A percentile compares a stretch with the other conserved stretches of the same genome.
Conservation (phyloP, 2,329 filamentous ascomycete genomes). For the Penicillium sp. region DNA sequence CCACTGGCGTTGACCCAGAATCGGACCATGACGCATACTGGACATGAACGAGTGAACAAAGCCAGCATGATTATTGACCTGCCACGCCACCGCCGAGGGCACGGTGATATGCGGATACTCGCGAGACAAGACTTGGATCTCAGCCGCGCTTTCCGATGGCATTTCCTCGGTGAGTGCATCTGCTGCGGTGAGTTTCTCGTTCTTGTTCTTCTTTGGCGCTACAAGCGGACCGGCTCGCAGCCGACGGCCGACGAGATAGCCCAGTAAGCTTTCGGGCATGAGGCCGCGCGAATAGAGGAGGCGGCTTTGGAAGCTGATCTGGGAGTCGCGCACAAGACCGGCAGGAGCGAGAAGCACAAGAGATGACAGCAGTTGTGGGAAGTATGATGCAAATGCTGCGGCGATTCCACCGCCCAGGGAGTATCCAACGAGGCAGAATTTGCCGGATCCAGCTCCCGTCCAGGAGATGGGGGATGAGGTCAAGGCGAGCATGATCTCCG, state of each 20-base stretch:
- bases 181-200: conserved; percentile 41
- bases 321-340: conserved; percentile 69
- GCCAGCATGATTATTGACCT: conserved; percentile 65
- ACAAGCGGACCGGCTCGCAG: conserved; percentile 49
- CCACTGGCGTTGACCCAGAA: conserved; percentile 60
- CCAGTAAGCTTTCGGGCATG: conserved; percentile 61
- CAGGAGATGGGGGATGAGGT: conserved; percentile 70
- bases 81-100: conserved; percentile 68
- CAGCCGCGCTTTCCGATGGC: conserved; percentile 33
- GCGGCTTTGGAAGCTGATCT: conserved; percentile 63
- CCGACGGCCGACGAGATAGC: conserved; percentile 54
- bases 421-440: conserved; percentile 75
- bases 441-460: conserved; percentile 54
- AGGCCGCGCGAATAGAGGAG: conserved; percentile 64
- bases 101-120: conserved; percentile 58
- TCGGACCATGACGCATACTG: conserved; percentile 69
- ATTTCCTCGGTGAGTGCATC: conserved; percentile 48
- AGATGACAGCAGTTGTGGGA: conserved; percentile 66
- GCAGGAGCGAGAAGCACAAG: conserved; percentile 78
- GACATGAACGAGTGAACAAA: conserved; percentile 72
- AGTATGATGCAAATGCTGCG: conserved; percentile 69
- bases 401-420: conserved; percentile 76
- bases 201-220: conserved; percentile 27
- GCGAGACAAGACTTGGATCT: conserved; percentile 55
- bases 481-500: conserved; percentile 71